Conservation (phyloP, 305 asterid genomes). For the Fraxinus platypoda region DNA sequence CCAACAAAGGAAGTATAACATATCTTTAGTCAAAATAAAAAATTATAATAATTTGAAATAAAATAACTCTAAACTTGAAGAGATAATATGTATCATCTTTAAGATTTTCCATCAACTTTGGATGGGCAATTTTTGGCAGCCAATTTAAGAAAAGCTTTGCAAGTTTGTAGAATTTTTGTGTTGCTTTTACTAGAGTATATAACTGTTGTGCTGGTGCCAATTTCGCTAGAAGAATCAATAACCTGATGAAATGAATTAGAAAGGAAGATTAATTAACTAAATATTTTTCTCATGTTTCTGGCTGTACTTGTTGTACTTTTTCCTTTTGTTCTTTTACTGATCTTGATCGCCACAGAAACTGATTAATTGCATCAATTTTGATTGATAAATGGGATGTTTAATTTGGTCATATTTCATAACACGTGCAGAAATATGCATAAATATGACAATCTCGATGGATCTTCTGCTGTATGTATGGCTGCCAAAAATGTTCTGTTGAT, state of each 20-base stretch:
- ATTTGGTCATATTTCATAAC: slow-evolving; percentile 25
- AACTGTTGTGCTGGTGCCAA: neutral
- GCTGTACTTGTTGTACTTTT: neutral
- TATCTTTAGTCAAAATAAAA: neutral
- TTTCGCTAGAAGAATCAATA: neutral
- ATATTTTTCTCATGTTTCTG: neutral
- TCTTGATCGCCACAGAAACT: neutral
- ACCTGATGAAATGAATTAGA: neutral
- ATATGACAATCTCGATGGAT: slow-evolving; percentile 51
- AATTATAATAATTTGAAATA: neutral
- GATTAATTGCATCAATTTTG: neutral
- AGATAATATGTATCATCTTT: neutral
- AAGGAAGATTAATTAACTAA: neutral
- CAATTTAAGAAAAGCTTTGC: neutral
- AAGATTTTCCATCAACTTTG: neutral
- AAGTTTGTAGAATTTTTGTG: neutral
- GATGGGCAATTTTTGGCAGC: slow-evolving; percentile 1
- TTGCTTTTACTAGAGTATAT: neutral
- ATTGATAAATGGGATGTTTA: slow-evolving; percentile 11
- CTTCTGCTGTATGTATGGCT: slow-evolving; percentile 56
- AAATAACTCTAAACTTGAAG: neutral
- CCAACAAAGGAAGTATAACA: neutral
- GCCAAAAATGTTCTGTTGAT: slow-evolving; percentile 59
- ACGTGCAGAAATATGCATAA: slow-evolving; percentile 68
- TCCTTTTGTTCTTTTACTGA: neutral